Conservation (phyloP, 768 basidiomycete genomes). For the Naganishia vaughanmartiniae region DNA sequence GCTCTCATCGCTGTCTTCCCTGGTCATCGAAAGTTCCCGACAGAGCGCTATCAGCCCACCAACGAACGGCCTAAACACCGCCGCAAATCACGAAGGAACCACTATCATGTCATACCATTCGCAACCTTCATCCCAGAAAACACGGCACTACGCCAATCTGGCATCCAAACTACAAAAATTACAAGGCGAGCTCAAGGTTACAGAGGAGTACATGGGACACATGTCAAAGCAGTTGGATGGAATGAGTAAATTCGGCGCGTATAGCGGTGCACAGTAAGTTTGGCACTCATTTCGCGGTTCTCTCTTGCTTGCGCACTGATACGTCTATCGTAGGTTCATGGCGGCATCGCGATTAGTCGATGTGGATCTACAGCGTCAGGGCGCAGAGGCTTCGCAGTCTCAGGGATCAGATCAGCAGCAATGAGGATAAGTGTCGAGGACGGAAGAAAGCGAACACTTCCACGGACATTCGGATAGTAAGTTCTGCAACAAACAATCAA, state of each 20-base stretch:
- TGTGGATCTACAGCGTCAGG: slow-evolving; percentile 37
- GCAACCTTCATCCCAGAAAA: slow-evolving; percentile 56
- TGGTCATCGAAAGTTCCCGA: too few relatives aligned
- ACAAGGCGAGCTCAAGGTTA: slow-evolving; percentile 66
- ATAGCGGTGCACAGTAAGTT: slow-evolving; percentile 76
- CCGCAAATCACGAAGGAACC: neutral
- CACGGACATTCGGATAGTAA: neutral
- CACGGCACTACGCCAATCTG: slow-evolving; percentile 74
- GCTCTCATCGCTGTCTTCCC: too few relatives aligned
- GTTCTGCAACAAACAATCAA: neutral
- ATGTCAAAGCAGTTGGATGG: slow-evolving; percentile 72
- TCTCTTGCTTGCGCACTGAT: neutral
- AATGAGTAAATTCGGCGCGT: slow-evolving; percentile 73
- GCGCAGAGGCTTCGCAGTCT: neutral
- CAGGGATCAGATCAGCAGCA: neutral
- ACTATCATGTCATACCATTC: slow-evolving; percentile 17
- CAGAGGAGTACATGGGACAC: slow-evolving; percentile 72
- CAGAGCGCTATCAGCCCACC: neutral
- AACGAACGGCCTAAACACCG: neutral
- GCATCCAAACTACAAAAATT: slow-evolving; percentile 67
- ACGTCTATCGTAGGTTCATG: slow-evolving; percentile 45
- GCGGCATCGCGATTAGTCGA: slow-evolving; percentile 49
- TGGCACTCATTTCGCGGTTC: neutral
- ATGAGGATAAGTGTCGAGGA: neutral
- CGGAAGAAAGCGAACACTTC: neutral